A percentile compares a stretch with the other conserved stretches of the same genome.
Evolutionary conservation across 768 basidiomycete species (phyloP).

Genomic region (Trametes gibbosa): DNA sequence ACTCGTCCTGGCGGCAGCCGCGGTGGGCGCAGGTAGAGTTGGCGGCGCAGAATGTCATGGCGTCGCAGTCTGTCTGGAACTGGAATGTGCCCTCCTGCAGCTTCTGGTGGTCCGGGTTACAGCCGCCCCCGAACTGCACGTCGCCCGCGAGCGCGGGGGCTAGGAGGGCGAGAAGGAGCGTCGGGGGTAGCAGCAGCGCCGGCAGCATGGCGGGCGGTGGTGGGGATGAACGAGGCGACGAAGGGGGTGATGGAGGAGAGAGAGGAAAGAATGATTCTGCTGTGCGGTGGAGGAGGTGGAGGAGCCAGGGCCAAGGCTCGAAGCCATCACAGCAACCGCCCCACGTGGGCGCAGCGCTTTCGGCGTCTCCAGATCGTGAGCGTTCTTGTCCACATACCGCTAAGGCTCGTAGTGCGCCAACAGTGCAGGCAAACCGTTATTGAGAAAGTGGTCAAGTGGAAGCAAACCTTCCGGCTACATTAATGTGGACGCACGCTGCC

Average conservation of each 20-base stretch:
- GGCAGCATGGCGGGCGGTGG: constrained; percentile 10
- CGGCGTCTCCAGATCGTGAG: too few species aligned
- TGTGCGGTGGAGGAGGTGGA: constrained; percentile 5
- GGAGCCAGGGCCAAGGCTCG: neutral
- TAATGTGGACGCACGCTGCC: too few species aligned
- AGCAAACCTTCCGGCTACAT: too few species aligned
- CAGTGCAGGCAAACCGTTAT: too few species aligned
- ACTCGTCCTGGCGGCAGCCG: constrained; percentile 75
- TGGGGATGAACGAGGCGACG: neutral
- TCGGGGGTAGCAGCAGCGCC: constrained; percentile 11
- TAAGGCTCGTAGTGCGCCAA: too few species aligned
- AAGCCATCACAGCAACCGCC: constrained; percentile 9
- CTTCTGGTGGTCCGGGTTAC: constrained; percentile 56
- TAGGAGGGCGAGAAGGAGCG: constrained; percentile 37
- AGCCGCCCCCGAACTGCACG: constrained; percentile 43
- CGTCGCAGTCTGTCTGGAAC: constrained; percentile 76
- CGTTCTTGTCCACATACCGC: too few species aligned
- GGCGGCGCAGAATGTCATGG: constrained; percentile 59
- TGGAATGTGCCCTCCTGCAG: constrained; percentile 77
- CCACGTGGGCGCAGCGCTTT: neutral
- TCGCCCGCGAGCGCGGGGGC: constrained; percentile 45
- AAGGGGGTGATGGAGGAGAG: neutral
- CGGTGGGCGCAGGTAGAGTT: constrained; percentile 55
- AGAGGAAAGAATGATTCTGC: constrained; percentile 9
- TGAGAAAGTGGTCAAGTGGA: too few species aligned